Conservation (phyloP, 2,329 filamentous ascomycete species). For the Fusarium subglutinans region DNA sequence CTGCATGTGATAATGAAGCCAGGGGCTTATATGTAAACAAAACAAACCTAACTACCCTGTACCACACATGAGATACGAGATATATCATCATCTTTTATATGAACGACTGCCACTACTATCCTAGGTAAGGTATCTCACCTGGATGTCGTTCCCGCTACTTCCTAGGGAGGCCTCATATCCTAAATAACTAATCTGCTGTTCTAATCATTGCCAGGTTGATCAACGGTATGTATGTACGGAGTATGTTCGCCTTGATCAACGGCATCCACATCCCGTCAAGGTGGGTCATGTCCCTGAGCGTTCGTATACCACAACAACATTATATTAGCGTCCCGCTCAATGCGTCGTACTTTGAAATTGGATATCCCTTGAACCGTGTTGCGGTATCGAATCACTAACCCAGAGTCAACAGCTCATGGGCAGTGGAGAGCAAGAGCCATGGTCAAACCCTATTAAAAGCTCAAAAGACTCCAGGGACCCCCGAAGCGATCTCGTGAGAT, state of each 20-base stretch:
- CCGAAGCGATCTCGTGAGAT: slow-evolving; percentile 19
- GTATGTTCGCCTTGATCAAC: background rate
- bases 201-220: background rate
- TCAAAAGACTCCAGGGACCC: background rate
- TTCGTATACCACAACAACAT: slow-evolving; percentile 6
- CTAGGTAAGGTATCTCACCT: no score
- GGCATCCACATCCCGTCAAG: background rate
- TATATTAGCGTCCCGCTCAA: background rate
- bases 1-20: background rate
- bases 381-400: background rate
- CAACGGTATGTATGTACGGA: background rate
- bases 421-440: background rate
- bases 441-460: background rate
- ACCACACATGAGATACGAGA: no score
- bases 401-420: background rate
- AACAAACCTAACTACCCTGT: background rate
- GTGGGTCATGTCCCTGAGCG: background rate
- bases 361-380: background rate
- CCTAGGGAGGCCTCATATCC: background rate
- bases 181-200: background rate
- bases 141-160: no score
- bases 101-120: no score
- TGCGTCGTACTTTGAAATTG: slow-evolving; percentile 21
- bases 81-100: no score
- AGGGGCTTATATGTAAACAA: background rate